phyloP scores from a whole-genome alignment of 2,329 filamentous ascomycete genomes.

The Rugonectria rugulosa region DNA sequence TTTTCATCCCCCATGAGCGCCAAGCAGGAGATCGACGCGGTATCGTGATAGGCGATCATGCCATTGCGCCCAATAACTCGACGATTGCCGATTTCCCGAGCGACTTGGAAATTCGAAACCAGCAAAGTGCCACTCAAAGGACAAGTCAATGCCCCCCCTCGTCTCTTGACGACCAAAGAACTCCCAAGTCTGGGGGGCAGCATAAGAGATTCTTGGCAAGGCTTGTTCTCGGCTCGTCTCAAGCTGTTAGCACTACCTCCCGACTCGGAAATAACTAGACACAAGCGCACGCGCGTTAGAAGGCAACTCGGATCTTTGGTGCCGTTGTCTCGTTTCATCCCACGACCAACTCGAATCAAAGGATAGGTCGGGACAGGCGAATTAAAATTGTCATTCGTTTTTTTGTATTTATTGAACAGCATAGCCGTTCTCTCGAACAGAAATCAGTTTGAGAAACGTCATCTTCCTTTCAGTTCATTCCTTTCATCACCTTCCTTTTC shows the following conservation, averaged over 20 bases:
- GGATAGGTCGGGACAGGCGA: neutral
- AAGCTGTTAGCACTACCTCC: neutral
- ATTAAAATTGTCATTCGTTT: no score
- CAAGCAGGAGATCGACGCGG: neutral
- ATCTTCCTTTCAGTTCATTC: neutral
- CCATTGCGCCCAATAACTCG: neutral
- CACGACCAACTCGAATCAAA: neutral
- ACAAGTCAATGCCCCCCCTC: neutral
- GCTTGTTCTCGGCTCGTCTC: neutral
- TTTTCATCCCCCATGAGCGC: neutral
- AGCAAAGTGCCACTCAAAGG: neutral
- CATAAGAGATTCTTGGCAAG: neutral
- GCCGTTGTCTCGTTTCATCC: neutral
- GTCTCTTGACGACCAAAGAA: neutral
- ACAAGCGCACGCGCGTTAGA: neutral
- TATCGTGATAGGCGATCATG: neutral
- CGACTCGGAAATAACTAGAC: neutral
- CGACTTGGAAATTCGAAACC: neutral
- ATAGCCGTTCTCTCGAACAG: neutral
- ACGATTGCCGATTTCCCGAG: neutral
- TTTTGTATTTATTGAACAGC: neutral
- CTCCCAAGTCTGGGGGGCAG: neutral
- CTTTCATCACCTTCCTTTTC: neutral
- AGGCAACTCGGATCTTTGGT: neutral
- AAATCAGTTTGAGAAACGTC: neutral